A percentile compares a stretch with the other conserved stretches of the same genome.
These are phyloP conservation scores for Dactylellina haptotyla DNA, from an alignment of 2,329 filamentous ascomycete species.

Conservation along the genomic window DNA sequence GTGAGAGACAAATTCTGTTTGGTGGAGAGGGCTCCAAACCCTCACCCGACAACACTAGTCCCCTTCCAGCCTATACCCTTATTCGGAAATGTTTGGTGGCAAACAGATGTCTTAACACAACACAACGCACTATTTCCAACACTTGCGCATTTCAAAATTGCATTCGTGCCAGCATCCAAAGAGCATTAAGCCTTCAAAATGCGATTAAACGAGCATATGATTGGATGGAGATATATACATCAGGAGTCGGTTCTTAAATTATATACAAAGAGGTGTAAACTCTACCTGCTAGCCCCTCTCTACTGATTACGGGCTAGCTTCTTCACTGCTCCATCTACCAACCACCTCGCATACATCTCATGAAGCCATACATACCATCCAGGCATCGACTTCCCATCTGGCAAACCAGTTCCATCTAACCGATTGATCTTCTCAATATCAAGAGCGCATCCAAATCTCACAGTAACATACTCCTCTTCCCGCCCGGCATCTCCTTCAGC, in stretches of 20 bases:
- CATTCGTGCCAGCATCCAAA: no score
- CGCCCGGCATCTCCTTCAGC: neutral
- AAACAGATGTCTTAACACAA: slow-evolving; percentile 22
- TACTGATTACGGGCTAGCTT: no score
- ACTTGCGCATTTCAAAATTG: neutral
- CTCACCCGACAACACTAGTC: slow-evolving; percentile 12
- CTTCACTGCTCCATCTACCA: slow-evolving; percentile 41
- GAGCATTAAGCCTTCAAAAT: no score
- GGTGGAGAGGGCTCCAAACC: slow-evolving; percentile 54
- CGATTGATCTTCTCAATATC: slow-evolving; percentile 48
- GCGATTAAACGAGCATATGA: no score
- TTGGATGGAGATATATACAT: no score
- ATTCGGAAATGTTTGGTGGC: neutral
- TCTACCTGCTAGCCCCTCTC: no score
- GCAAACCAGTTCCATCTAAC: neutral
- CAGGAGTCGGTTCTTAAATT: no score
- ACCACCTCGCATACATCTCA: slow-evolving; percentile 52
- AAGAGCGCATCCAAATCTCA: slow-evolving; percentile 44
- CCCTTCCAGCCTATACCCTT: neutral
- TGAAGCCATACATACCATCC: slow-evolving; percentile 33
- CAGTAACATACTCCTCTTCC: slow-evolving; percentile 23
- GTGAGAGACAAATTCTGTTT: slow-evolving; percentile 34
- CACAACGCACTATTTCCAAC: slow-evolving; percentile 10
- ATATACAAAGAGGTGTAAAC: no score
- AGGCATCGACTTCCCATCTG: slow-evolving; percentile 47